Evolutionary conservation across 2,329 filamentous ascomycete genomes (phyloP), one percentile per base, ranked within the genome.

Genomic region (Huntiella moniliformis): DNA sequence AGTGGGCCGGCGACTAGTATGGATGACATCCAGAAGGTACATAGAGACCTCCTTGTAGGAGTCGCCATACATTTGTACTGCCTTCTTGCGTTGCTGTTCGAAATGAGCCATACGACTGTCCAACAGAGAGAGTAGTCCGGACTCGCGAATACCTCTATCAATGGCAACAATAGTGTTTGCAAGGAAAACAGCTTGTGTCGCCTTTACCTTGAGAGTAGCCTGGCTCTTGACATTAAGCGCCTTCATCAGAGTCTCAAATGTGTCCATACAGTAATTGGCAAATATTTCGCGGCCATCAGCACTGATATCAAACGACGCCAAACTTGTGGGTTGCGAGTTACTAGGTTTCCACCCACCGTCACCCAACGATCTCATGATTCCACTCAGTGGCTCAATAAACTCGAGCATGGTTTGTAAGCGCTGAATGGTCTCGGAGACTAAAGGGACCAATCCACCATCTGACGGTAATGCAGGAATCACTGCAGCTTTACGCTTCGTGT

Each of bases 211-310:
- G 48, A 91, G 73, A 38, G 91, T 60, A 6, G 71, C 57, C 28
- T 79, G 75, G 4, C 79, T 77, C 52, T 86, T 91, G 50, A 73
- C 67, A 51, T 92, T 83, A 8, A 96, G 67, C 6, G 79, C 72
- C 22, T 70, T 70, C 52, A 96, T 71, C 16, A 96, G 69, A 2
- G 75, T 70, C 46, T 96, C 86, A 51, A 96, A 79, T 31, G 84
- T 88, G 61, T 98, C 91, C 16, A 79, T 70, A 54, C 85, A 83
- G 58, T 96, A 98, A 58, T 93, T 79, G 1, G 82, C 80, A 54
- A 98, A 86, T 12, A 98, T 77, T 45, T 88, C 78, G 52, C 78
- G 77, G 28, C 87, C 87, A 56, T 96, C 87, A 3, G 87, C 86
- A 11, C 82, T 79, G 32, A 95, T 78, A 56, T 96, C 88, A 56